A percentile compares a stretch with the other conserved stretches of the same genome.
Conservation (phyloP, 2,329 filamentous ascomycete species). For the Monilinia fructicola region DNA sequence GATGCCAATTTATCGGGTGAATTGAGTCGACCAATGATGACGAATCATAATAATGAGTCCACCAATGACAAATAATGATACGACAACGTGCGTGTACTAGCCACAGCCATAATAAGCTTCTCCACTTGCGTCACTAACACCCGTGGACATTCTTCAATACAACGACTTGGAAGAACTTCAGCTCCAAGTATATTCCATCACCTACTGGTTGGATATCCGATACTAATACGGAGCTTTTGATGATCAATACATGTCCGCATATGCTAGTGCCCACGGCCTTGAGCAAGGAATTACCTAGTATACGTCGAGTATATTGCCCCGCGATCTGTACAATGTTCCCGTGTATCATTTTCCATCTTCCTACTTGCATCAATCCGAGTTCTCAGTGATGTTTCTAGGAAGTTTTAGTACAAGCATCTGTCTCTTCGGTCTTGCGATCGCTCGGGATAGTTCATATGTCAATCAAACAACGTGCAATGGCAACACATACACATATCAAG, state of each 20-base stretch:
- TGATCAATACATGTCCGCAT: background rate
- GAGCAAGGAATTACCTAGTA: background rate
- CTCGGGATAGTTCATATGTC: constrained; percentile 22
- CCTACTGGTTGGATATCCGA: background rate
- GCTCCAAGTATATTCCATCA: background rate
- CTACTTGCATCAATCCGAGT: background rate
- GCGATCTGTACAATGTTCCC: constrained; percentile 12
- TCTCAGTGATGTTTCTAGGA: constrained; percentile 26
- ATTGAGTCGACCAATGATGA: background rate
- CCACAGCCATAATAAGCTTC: background rate
- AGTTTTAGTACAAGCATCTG: constrained; percentile 15
- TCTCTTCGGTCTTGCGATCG: constrained; percentile 22
- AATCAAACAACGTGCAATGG: constrained; percentile 46
- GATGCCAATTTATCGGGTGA: background rate
- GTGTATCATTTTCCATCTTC: background rate
- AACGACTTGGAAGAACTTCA: background rate
- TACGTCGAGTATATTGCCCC: constrained; percentile 4
- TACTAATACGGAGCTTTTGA: constrained; percentile 3
- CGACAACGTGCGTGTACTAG: background rate
- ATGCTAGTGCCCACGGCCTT: background rate
- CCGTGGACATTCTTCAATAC: constrained; percentile 4
- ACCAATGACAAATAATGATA: background rate
- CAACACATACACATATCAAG: constrained; percentile 62
- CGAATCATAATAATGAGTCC: too few relatives aligned
- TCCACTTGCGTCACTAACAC: background rate